Base-by-base conservation (phyloP, 2,329 filamentous ascomycete genomes). In the Pyrenophora seminiperda region DNA sequence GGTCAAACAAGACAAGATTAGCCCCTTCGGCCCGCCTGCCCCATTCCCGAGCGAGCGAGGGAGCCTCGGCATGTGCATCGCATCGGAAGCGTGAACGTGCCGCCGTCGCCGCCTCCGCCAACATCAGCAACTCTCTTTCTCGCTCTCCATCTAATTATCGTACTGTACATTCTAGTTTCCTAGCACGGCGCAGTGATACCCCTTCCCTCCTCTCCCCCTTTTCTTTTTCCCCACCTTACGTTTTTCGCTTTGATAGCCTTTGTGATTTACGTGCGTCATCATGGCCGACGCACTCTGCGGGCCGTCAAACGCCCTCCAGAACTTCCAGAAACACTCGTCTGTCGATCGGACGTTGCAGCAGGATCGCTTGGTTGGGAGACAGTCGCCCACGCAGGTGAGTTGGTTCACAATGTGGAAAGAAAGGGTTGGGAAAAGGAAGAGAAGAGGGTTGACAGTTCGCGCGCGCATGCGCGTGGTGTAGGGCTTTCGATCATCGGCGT, bases 281-380 rank as follows among this genome's bases (percentile, higher is more conserved):
- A 89, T 89, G 86, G 78, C 83, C 43, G 85, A 89, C 65, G 79
- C 82, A 61, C 76, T 89, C 47, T 92, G 89, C 70, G 88, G 89
- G 51, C 87, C 88, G 14, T 89, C 88, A 10, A 91, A 89, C 73
- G 81, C 87, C 56, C 81, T 90, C 43, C 88, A 90, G 72, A 86
- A 82, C 65, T 84, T 91, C 68, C 82, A 87, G 63, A 85, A 87
- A 63, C 88, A 91, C 71, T 77, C 83, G 9, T 80, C 86, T 40
- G 80, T 83, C 55, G 87, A 91, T 68, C 80, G 86, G 46, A 85
- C 85, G 7, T 77, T 88, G 40, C 88, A 91, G 67, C 89, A 90
- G 71, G 89, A 91, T 72, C 85, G 87, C 42, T 65, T 89, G 38
- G 73, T 79, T 29, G 75, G 79, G 7, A 79, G 81, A 52, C 77